These are phyloP conservation scores for Plasmodium berghei DNA, from an alignment of 169 alveolate species.

Conservation along the genomic window DNA sequence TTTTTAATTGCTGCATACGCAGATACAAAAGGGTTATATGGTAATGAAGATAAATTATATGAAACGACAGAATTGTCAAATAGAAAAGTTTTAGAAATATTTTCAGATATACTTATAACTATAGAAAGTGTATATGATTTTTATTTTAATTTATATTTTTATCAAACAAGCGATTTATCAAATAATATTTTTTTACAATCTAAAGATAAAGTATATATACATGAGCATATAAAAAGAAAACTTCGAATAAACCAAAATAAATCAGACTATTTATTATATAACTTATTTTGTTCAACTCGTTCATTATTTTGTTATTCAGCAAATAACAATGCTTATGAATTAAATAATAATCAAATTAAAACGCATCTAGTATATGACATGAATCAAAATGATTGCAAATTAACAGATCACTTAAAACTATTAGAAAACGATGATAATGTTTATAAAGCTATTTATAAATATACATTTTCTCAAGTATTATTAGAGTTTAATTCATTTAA, in stretches of 20 bases:
- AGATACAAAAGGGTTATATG: slow-evolving; percentile 49
- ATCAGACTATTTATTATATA: slow-evolving; percentile 54
- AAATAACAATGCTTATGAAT: slow-evolving; percentile 60
- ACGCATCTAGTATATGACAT: slow-evolving; percentile 36
- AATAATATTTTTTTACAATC: slow-evolving; percentile 19
- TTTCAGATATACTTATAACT: slow-evolving; percentile 49
- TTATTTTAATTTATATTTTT: slow-evolving; percentile 58
- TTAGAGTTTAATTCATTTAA: slow-evolving; percentile 27
- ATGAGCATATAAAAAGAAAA: slow-evolving; percentile 68
- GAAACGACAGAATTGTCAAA: slow-evolving; percentile 56
- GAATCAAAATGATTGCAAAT: slow-evolving; percentile 45
- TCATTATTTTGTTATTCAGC: slow-evolving; percentile 63
- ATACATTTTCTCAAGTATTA: slow-evolving; percentile 58
- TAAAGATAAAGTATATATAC: slow-evolving; percentile 60
- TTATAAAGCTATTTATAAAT: slow-evolving; percentile 58
- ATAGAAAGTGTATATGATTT: slow-evolving; percentile 65
- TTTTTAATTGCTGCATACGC: slow-evolving; percentile 47
- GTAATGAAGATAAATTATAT: slow-evolving; percentile 62
- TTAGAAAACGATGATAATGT: slow-evolving; percentile 55
- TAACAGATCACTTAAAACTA: slow-evolving; percentile 24
- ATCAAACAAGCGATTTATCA: slow-evolving; percentile 58
- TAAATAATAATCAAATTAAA: slow-evolving; percentile 17
- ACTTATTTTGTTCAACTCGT: slow-evolving; percentile 55
- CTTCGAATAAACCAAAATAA: slow-evolving; percentile 61
- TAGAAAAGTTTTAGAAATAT: slow-evolving; percentile 58